A percentile compares a stretch with the other conserved stretches of the same genome.
These are phyloP conservation scores for Chaetoceros muelleri DNA, from an alignment of 108 stramenopile species.

Conservation along the genomic window DNA sequence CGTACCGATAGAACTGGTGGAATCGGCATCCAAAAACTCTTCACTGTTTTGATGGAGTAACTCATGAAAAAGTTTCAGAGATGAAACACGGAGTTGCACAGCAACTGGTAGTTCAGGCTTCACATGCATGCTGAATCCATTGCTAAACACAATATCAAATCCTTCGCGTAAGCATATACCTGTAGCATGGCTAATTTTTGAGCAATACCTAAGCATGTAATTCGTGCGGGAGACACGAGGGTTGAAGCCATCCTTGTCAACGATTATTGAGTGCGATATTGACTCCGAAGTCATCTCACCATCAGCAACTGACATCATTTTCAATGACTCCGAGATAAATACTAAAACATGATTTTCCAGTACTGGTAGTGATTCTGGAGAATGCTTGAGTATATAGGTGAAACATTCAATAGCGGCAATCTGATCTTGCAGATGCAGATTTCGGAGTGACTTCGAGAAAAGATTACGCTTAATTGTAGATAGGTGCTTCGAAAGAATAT, in stretches of 20 bases:
- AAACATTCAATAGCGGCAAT: conserved; percentile 65
- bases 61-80: conserved; percentile 50
- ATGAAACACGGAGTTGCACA: conserved; percentile 63
- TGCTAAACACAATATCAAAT: conserved; percentile 2
- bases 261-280: conserved; percentile 35
- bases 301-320: conserved; percentile 79
- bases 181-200: neutral
- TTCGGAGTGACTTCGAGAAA: conserved; percentile 55
- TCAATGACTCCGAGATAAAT: conserved; percentile 68
- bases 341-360: conserved; percentile 56
- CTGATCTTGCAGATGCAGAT: conserved; percentile 66
- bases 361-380: conserved; percentile 42
- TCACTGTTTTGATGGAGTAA: conserved; percentile 51
- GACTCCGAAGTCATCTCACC: conserved; percentile 66
- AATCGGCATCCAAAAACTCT: conserved; percentile 61
- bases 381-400: conserved; percentile 42
- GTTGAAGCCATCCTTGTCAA: conserved; percentile 34
- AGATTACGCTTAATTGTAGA: conserved; percentile 44
- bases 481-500: conserved; percentile 13
- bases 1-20: conserved; percentile 47
- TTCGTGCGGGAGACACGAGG: neutral
- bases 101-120: conserved; percentile 47
- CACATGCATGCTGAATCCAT: conserved; percentile 49
- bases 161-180: neutral
- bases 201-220: neutral